Base-by-base conservation (phyloP, 2,329 filamentous ascomycete species). In the Pyricularia pennisetigena region DNA sequence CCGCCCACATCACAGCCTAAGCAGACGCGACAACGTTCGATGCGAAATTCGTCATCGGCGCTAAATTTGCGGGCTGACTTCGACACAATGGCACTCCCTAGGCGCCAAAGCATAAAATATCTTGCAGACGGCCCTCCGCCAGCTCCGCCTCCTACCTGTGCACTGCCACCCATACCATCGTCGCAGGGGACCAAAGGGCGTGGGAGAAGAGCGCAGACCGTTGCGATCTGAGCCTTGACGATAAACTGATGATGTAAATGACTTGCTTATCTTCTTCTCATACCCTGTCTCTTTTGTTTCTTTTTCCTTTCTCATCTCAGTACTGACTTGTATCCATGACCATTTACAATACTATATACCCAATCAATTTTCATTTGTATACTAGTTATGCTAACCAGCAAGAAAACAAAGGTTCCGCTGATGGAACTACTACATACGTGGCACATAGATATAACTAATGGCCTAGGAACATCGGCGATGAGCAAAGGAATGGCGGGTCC, bases 81-180 rank as follows among this genome's bases (percentile, higher is more conserved):
- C 26, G 64, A 71, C 5, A 68, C 71, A 23, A 71, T 65, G 16
- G 68, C 71, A 4, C 41, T 71, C 29, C 79, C 78, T 67, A 62
- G 66, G 30, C 78, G 82, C 29, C 79, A 80, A 68, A 86, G 84
- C 74, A 80, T 85, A 80, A 81, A 83, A 6, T 82, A 85, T 29
- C 76, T 85, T 54, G 76, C 76, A 1, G 80, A 82, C 14, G 82
- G 82, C 0, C 84, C 84, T 32, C 85, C 85, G 1, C 84, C 81
- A 20, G 82, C 79, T 16, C 85, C 85, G 7, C 85, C 85, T 5
- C 85, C 85, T 28, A 85, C 78, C 12, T 82, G 81, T 71, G 84
- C 85, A 16, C 78, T 87, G 26, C 85, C 85, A 23, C 85, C 85
- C 0, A 79, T 86, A 57, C 84, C 84, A 4, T 76, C 73, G 62